phyloP scores from a whole-genome alignment of 768 basidiomycete species.

The Leucosporidium yakuticum region DNA sequence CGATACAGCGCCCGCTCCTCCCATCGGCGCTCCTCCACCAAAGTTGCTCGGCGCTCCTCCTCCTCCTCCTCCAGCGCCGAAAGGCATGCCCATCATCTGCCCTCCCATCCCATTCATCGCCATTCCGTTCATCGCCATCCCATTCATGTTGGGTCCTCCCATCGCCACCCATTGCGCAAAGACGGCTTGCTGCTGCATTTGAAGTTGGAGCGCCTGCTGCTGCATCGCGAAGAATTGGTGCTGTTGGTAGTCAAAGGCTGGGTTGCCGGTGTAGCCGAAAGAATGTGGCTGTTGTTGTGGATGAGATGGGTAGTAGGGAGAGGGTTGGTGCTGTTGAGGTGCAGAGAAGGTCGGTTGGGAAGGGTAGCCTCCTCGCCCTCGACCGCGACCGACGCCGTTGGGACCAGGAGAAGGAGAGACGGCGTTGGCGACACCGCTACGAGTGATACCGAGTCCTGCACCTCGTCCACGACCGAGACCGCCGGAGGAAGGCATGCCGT shows the following conservation, averaged over 20 bases:
- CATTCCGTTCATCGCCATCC: not conserved
- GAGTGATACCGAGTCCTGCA: constrained; percentile 31
- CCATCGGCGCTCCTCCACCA: too few relatives aligned
- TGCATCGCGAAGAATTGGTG: not conserved
- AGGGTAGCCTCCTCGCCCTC: not conserved
- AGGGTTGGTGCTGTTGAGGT: not conserved
- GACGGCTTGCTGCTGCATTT: not conserved
- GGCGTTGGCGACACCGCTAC: constrained; percentile 12
- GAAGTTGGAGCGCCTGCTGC: not conserved
- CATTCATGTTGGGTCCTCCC: not conserved
- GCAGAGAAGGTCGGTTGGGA: not conserved
- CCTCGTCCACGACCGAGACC: constrained; percentile 29
- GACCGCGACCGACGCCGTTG: not conserved
- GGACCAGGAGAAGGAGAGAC: not conserved
- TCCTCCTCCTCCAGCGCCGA: too few relatives aligned
- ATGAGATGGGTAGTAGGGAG: not conserved
- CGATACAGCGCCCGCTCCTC: too few relatives aligned
- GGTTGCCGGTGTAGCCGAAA: not conserved
- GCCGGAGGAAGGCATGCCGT: constrained; percentile 28
- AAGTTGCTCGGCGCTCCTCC: too few relatives aligned
- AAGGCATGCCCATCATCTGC: too few relatives aligned
- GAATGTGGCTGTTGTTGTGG: not conserved
- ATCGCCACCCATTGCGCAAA: constrained; percentile 6
- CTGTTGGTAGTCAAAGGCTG: not conserved
- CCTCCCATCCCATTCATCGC: too few relatives aligned